These are phyloP conservation scores for Scheffersomyces segobiensis DNA, from an alignment of 1,139 yeast species.

Conservation along the genomic window DNA sequence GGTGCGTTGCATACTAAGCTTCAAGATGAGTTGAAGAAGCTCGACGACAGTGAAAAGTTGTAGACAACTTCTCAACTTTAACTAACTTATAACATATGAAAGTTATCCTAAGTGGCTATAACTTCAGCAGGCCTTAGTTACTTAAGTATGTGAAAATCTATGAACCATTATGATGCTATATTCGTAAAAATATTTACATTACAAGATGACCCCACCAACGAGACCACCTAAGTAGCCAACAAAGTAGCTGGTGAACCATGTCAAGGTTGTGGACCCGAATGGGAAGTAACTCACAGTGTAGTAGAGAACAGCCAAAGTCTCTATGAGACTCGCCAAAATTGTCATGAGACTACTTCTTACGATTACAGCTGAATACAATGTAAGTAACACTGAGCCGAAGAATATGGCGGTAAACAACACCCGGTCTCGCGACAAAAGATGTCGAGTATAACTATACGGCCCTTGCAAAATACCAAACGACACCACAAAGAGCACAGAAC, in stretches of 20 bases:
- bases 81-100: neutral
- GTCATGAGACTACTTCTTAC: slow-evolving; percentile 76
- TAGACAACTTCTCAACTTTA: slow-evolving; percentile 5
- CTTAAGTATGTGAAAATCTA: neutral
- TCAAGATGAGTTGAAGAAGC: slow-evolving; percentile 49
- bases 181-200: neutral
- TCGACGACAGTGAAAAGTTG: slow-evolving; percentile 22
- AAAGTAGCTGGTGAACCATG: slow-evolving; percentile 78
- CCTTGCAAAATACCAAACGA: slow-evolving; percentile 95
- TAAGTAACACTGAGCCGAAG: slow-evolving; percentile 69
- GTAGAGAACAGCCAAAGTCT: slow-evolving; percentile 82
- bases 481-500: slow-evolving; percentile 79
- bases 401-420: slow-evolving; percentile 79
- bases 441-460: slow-evolving; percentile 74
- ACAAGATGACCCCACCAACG: slow-evolving; percentile 38
- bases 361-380: slow-evolving; percentile 57
- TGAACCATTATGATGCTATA: neutral
- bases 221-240: slow-evolving; percentile 74
- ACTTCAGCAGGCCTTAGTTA: neutral
- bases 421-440: slow-evolving; percentile 73
- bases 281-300: slow-evolving; percentile 94
- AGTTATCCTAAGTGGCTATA: neutral
- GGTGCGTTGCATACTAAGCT: slow-evolving; percentile 66
- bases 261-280: slow-evolving; percentile 85
- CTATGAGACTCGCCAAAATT: slow-evolving; percentile 70